Evolutionary conservation across 768 basidiomycete genomes (phyloP), one percentile per base, ranked within the genome.

Genomic region (Amanita rimosa): DNA sequence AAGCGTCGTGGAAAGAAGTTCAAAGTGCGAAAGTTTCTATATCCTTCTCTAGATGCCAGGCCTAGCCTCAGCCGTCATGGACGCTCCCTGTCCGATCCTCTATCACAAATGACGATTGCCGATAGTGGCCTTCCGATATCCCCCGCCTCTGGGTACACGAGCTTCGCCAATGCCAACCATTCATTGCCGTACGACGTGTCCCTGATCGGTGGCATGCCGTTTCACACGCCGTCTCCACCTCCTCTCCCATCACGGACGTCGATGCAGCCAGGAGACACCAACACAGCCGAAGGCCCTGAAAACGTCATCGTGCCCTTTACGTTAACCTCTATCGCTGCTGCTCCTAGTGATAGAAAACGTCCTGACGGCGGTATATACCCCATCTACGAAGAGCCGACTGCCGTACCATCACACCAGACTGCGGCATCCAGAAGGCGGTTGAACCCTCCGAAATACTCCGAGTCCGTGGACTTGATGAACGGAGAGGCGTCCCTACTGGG

Each of bases 121-220:
- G 47, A 48, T 24, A 26, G 14, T 17, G 9, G 33, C 6, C 31
- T 16, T 3, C 7, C 13, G 7, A 22, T 19, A 31, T 22, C 31
- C 13, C 40, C 40, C 13, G 2, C 14, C 1, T 36, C 16, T 16
- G 16, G 5, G 10, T 43, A 26, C 19, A 16, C 31, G 14, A n/a
- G 6, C 29, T 31, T 22, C 21, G 27, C 24, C 3, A 8, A 38
- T 10, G 31, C 22, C 27, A 33, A 29, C 26, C 37, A 36, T 11
- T 34, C 40, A 4, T 16, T 49, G 21, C 48, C 48, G 14, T 49
- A 49, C 17, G 48, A 49, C 19, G 14, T 49, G 40, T 49, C 48
- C 3, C 29, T 49, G 17, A 49, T 49, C 10, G 31, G 21, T 22
- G 24, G 40, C 22, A 22, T 39, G 5, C 8, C 31, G 16, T 16